phyloP scores from a whole-genome alignment of 2,329 filamentous ascomycete genomes.

The Fusarium chlamydosporum region DNA sequence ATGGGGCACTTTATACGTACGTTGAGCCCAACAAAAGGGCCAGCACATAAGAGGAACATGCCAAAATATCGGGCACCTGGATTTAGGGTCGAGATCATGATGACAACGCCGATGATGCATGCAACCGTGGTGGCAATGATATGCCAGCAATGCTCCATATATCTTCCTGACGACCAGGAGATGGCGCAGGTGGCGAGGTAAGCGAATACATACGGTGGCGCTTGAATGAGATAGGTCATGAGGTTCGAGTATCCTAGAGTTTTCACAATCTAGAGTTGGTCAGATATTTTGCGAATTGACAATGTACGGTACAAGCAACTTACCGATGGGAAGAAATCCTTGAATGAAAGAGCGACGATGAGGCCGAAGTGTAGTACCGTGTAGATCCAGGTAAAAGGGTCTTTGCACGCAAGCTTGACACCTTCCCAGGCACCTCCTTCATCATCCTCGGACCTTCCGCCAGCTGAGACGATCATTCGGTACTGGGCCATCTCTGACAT shows the following conservation, averaged over 20 bases:
- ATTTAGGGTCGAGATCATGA: not conserved
- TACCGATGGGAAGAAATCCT: constrained; percentile 9
- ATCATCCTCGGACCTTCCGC: constrained; percentile 3
- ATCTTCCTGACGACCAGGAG: constrained; percentile 2
- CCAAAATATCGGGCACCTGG: constrained; percentile 5
- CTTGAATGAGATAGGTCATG: constrained; percentile 10
- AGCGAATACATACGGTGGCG: not conserved
- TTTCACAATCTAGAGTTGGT: not conserved
- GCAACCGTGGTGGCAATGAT: not conserved
- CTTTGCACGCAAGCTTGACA: constrained; percentile 9
- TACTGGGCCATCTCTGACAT: constrained; percentile 9
- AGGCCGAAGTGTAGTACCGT: constrained; percentile 10
- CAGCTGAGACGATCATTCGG: constrained; percentile 1
- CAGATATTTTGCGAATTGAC: not conserved
- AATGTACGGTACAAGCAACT: not conserved
- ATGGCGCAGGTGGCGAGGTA: constrained; percentile 2
- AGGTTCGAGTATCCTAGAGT: not conserved
- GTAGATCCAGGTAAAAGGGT: constrained; percentile 4
- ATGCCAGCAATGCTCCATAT: constrained; percentile 7
- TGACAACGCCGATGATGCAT: not conserved
- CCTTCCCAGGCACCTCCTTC: constrained; percentile 12
- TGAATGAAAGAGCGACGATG: constrained; percentile 8
- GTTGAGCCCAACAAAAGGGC: not conserved
- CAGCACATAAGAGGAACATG: constrained; percentile 3
- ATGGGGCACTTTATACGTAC: not conserved